Percentiles rank a stretch among this genome's conserved stretches.
Conservation (phyloP, 495 filamentous ascomycete genomes). For the Aspergillus funiculosus region DNA sequence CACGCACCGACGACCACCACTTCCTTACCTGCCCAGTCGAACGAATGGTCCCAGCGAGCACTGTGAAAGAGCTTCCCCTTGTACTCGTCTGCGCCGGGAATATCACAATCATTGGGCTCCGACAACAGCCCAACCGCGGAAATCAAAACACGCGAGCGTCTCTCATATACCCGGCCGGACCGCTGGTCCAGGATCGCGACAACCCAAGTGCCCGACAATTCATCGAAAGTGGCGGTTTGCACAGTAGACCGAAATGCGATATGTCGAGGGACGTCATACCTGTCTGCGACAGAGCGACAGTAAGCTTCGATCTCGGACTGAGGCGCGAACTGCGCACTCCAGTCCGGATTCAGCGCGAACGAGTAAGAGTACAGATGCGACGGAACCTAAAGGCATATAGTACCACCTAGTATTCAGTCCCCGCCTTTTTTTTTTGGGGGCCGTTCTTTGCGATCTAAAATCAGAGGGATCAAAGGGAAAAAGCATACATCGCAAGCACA, state of each 20-base stretch:
- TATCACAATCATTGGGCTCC: conserved; percentile 39
- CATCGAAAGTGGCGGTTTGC: conserved; percentile 30
- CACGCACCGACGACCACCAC: conserved; percentile 48
- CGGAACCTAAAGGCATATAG: conserved; percentile 6
- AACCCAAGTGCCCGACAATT: conserved; percentile 37
- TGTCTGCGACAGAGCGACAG: conserved; percentile 35
- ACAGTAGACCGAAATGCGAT: conserved; percentile 40
- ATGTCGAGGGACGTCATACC: conserved; percentile 39
- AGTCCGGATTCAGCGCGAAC: conserved; percentile 44
- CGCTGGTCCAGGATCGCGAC: conserved; percentile 34
- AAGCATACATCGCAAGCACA: conserved; percentile 24
- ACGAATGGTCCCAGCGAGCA: conserved; percentile 51
- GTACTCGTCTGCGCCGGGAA: conserved; percentile 42
- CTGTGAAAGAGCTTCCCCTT: conserved; percentile 53
- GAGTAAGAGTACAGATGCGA: conserved; percentile 47
- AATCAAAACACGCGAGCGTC: conserved; percentile 40
- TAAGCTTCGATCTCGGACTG: conserved; percentile 43
- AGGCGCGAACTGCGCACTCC: conserved; percentile 35
- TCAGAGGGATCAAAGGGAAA: background rate
- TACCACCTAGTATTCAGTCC: background rate
- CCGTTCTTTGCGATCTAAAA: too few species aligned
- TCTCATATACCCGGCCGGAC: conserved; percentile 20
- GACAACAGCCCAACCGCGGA: conserved; percentile 43
- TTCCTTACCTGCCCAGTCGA: conserved; percentile 50
- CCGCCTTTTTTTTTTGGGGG: too few species aligned